Percentiles rank a stretch among this genome's conserved stretches.
These are phyloP conservation scores for Dendrobium chrysotoxum DNA, from an alignment of 106 monocot genomes.

Conservation along the genomic window DNA sequence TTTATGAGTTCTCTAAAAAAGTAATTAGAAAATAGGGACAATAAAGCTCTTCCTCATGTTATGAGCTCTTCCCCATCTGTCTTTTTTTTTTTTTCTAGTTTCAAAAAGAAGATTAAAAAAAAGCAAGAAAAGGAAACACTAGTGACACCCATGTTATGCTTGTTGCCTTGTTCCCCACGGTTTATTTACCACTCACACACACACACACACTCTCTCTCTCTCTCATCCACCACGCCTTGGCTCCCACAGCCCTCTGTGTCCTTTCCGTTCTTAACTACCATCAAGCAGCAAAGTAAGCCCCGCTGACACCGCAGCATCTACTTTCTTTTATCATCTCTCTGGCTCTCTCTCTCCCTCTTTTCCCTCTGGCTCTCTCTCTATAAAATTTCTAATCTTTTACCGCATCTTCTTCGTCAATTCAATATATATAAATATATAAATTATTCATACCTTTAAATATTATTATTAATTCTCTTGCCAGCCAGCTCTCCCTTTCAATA, in stretches of 20 bases:
- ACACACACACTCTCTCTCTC: constrained; percentile 14
- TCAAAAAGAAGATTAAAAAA: no score
- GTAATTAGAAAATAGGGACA: no score
- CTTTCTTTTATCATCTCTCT: constrained; percentile 24
- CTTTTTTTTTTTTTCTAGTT: no score
- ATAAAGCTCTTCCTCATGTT: no score
- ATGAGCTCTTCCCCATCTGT: no score
- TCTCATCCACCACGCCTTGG: constrained; percentile 9
- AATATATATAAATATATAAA: background rate
- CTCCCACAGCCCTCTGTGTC: constrained; percentile 10
- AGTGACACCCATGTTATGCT: background rate
- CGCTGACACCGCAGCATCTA: constrained; percentile 59
- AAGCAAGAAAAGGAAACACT: background rate
- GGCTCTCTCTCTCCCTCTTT: constrained; percentile 8
- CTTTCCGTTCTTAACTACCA: constrained; percentile 33
- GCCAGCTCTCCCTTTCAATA: constrained; percentile 1
- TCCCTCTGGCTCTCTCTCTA: background rate
- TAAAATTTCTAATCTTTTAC: no score
- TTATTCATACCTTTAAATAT: background rate
- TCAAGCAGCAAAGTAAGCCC: constrained; percentile 29
- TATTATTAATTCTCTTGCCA: constrained; percentile 19
- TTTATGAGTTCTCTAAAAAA: no score
- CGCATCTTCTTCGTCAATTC: no score
- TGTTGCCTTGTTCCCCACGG: constrained; percentile 9
- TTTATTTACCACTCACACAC: background rate